Conservation (phyloP, 805 yeast species). For the Naumovozyma castellii region DNA sequence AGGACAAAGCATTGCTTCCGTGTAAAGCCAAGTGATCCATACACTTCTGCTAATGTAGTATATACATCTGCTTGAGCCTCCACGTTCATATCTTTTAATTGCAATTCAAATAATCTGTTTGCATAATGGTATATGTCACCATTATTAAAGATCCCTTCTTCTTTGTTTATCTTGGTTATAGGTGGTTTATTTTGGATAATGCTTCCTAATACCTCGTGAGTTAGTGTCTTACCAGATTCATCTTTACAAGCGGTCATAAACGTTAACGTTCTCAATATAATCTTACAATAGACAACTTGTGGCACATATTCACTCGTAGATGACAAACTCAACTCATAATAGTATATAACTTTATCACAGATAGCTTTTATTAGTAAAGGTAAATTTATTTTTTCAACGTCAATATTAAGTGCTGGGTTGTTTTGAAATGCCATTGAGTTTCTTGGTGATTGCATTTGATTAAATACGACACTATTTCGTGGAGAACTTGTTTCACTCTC, state of each 20-base stretch:
- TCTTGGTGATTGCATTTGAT: conserved; percentile 40
- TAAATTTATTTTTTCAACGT: conserved; percentile 17
- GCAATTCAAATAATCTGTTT: conserved; percentile 38
- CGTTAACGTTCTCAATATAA: conserved; percentile 52
- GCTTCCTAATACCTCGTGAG: conserved; percentile 13
- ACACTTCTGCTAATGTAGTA: conserved; percentile 55
- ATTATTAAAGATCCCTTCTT: conserved; percentile 17
- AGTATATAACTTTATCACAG: conserved; percentile 33
- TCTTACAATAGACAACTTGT: conserved; percentile 66
- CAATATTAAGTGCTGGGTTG: conserved; percentile 8
- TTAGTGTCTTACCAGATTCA: conserved; percentile 37
- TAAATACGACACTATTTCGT: conserved; percentile 18
- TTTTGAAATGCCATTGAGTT: conserved; percentile 28
- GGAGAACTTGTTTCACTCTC: conserved; percentile 6
- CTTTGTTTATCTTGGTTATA: conserved; percentile 2
- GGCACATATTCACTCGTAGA: conserved; percentile 73
- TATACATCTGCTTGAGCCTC: conserved; percentile 53
- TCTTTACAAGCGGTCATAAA: conserved; percentile 46
- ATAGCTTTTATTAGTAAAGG: conserved; percentile 34
- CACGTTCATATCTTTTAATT: conserved; percentile 37
- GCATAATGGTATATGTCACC: conserved; percentile 42
- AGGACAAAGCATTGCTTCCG: conserved; percentile 66
- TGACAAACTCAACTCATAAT: conserved; percentile 42
- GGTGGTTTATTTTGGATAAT: conserved; percentile 1
- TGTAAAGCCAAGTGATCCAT: conserved; percentile 46